phyloP scores from a whole-genome alignment of 495 filamentous ascomycete species.

The Penicillium chermesinum region DNA sequence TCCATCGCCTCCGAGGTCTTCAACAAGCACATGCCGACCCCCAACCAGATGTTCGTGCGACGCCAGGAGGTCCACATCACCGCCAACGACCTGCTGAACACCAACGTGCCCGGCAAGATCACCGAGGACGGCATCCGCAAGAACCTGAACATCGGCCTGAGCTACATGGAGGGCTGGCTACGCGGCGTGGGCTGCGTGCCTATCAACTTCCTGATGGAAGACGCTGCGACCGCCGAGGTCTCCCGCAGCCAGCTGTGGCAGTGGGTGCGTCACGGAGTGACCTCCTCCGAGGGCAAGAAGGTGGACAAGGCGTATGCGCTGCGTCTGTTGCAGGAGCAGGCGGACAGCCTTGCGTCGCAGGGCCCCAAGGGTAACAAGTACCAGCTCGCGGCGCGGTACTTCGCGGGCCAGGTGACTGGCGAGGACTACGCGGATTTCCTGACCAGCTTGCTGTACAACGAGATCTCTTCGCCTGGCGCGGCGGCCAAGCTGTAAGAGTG shows the following conservation, averaged over 20 bases:
- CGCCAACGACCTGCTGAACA: constrained; percentile 91
- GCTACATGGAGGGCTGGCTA: constrained; percentile 99
- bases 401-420: constrained; percentile 86
- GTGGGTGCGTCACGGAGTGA: constrained; percentile 82
- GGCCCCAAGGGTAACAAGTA: constrained; percentile 89
- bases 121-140: constrained; percentile 96
- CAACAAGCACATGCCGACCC: constrained; percentile 98
- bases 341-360: constrained; percentile 66
- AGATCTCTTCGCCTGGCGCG: constrained; percentile 82
- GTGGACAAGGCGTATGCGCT: constrained; percentile 89
- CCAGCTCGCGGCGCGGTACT: constrained; percentile 86
- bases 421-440: constrained; percentile 98
- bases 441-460: constrained; percentile 90
- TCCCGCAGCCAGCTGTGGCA: constrained; percentile 92
- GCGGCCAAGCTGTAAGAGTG: constrained; percentile 71
- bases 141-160: constrained; percentile 94
- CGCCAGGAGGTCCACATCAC: constrained; percentile 85
- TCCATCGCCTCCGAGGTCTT: constrained; percentile 87
- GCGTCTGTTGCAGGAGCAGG: constrained; percentile 80
- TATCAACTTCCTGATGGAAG: constrained; percentile 99
- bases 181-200: constrained; percentile 93
- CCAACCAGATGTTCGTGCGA: constrained; percentile 90
- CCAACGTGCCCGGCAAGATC: constrained; percentile 91
- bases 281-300: constrained; percentile 83
- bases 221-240: constrained; percentile 95